These are phyloP conservation scores for Candida namnaoensis DNA, from an alignment of 805 yeast genomes.

Conservation along the genomic window DNA sequence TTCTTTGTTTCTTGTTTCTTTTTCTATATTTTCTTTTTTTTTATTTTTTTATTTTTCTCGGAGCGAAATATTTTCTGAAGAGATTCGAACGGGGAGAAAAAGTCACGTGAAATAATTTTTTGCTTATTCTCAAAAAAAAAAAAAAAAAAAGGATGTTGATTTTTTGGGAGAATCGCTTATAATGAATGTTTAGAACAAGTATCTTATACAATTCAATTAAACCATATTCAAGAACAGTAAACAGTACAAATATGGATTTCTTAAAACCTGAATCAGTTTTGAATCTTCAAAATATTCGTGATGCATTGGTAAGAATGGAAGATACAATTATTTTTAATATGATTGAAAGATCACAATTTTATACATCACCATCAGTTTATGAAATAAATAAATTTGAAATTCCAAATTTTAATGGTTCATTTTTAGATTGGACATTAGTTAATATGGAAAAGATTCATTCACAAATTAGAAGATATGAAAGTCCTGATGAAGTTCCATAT, in stretches of 20 bases:
- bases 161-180: no score
- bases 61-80: no score
- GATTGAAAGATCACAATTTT: constrained; percentile 89
- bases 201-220: no score
- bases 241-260: constrained; percentile 56
- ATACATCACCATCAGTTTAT: constrained; percentile 68
- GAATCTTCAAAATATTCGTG: constrained; percentile 74
- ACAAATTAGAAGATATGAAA: constrained; percentile 81
- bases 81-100: no score
- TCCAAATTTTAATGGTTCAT: constrained; percentile 68
- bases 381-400: constrained; percentile 45
- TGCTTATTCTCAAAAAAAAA: no score
- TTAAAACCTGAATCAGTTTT: constrained; percentile 75
- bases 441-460: constrained; percentile 72
- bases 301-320: constrained; percentile 85
- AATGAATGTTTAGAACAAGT: no score
- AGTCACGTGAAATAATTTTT: no score
- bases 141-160: no score
- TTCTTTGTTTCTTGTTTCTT: no score
- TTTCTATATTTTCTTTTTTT: no score
- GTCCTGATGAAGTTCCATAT: constrained; percentile 92
- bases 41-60: no score
- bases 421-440: constrained; percentile 76
- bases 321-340: constrained; percentile 90
- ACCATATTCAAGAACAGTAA: neutral